phyloP scores from a whole-genome alignment of 805 yeast genomes.

The Spathaspora hagerdaliae region DNA sequence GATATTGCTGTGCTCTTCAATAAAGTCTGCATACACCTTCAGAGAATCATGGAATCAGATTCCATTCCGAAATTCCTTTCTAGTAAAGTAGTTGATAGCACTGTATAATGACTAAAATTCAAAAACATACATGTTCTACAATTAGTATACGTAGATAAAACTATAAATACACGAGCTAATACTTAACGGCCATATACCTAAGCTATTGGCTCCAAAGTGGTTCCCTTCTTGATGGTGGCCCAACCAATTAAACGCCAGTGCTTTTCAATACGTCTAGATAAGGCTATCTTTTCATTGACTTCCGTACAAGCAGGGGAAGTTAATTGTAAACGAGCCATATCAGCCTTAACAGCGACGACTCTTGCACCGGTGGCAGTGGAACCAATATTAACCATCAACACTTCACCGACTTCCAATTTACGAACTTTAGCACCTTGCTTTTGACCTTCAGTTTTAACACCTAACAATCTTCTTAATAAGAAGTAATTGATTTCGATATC shows the following conservation, averaged over 20 bases:
- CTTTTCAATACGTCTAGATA: constrained; percentile 98
- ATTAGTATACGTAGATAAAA: not conserved
- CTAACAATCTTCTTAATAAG: constrained; percentile 91
- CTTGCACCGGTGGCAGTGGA: constrained; percentile 99
- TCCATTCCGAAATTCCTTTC: constrained; percentile 61
- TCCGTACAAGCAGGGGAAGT: constrained; percentile 99
- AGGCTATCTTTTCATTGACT: constrained; percentile 95
- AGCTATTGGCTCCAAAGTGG: constrained; percentile 75
- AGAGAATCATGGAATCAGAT: constrained; percentile 64
- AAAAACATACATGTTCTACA: too few species aligned
- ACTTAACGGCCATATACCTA: constrained; percentile 12
- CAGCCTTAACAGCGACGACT: constrained; percentile 96
- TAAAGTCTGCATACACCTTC: constrained; percentile 47
- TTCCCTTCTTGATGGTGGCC: constrained; percentile 97
- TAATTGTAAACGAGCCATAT: constrained; percentile 96
- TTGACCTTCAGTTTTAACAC: constrained; percentile 97
- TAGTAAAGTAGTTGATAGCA: not conserved
- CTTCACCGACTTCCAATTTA: constrained; percentile 90
- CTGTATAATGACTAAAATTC: too few species aligned
- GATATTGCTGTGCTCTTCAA: constrained; percentile 17
- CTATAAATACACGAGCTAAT: constrained; percentile 2
- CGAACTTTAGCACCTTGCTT: constrained; percentile 92
- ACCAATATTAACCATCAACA: constrained; percentile 98
- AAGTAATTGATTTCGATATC: constrained; percentile 97
- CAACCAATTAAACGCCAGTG: constrained; percentile 99